Evolutionary conservation across 2,329 filamentous ascomycete species (phyloP), one percentile per base, ranked within the genome.

Genomic region (Truncatella angustata): DNA sequence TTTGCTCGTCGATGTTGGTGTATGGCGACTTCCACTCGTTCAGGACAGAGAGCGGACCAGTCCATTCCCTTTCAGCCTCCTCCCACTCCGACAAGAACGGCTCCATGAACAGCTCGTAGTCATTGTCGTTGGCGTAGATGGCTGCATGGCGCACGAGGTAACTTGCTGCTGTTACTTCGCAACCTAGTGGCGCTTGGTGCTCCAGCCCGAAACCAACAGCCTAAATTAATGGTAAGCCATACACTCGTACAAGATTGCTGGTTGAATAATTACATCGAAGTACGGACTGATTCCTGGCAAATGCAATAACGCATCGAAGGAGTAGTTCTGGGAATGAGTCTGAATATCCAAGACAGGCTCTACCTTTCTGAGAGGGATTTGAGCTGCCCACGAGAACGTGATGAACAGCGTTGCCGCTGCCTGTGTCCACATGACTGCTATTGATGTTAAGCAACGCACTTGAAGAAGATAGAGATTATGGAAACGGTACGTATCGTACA

Each of bases 71-170:
- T n/a, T 53, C 55, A 1, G 76, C 80, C 60, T 86, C 86, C 51
- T 74, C 68, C 43, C 86, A 67, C 67, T 87, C 88, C 45, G 72
- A 65, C 14, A 82, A 59, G 44, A 83, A 81, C 0, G 80, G 79
- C 58, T 79, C 73, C 18, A 84, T 79, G 58, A 81, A 83, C 35
- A 73, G 69, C 54, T 82, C 78, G 44, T 77, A 82, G 59, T 84
- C 81, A 53, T 76, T 79, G 59, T 83, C 80, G 56, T 84, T 84
- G 56, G 77, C 77, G 58, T 82, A 82, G 51, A 84, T 83, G 30
- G 81, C 79, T 0, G 80, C 80, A 57, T 84, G 81, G 14, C 81
- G 79, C 12, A 77, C 73, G 0, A 84, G 69, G 62, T 83, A 84
- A 3, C 79, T 77, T 0, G 79, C 79, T 28, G 74, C 73, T 0